phyloP scores from a whole-genome alignment of 129 eudicot genomes.

The Lactuca sativa region DNA sequence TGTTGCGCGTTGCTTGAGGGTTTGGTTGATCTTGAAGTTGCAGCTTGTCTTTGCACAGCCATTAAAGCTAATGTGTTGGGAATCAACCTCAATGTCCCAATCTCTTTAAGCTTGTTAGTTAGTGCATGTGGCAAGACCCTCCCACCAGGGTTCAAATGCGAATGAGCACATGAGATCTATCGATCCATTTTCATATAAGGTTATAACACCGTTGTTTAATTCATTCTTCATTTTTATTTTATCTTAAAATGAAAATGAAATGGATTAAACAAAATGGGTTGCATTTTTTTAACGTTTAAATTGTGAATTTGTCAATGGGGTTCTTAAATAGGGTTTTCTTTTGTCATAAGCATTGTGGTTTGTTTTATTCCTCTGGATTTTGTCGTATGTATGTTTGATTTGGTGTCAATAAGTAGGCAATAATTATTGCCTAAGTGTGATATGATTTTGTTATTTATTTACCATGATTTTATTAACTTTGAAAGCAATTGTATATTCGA shows the following conservation, averaged over 20 bases:
- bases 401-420: conserved; percentile 33
- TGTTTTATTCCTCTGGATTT: conserved; percentile 7
- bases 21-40: conserved; percentile 65
- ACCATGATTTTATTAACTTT: conserved; percentile 20
- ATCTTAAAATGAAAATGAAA: conserved; percentile 19
- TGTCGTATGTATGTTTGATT: conserved; percentile 24
- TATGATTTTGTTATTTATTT: conserved; percentile 34
- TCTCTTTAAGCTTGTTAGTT: conserved; percentile 52
- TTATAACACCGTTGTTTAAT: conserved; percentile 20
- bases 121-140: conserved; percentile 57
- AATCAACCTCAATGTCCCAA: conserved; percentile 59
- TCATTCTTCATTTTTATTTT: conserved; percentile 9
- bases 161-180: conserved; percentile 12
- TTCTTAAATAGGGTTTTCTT: conserved; percentile 17
- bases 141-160: conserved; percentile 67
- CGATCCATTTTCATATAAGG: not conserved
- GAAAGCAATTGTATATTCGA: not conserved
- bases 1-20: conserved; percentile 65
- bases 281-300: conserved; percentile 6
- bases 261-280: conserved; percentile 8
- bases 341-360: not conserved
- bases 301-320: conserved; percentile 24
- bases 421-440: conserved; percentile 37
- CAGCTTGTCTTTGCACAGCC: conserved; percentile 73
- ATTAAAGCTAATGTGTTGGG: conserved; percentile 72